phyloP scores from a whole-genome alignment of 768 basidiomycete genomes.

The Roridomyces roridus region DNA sequence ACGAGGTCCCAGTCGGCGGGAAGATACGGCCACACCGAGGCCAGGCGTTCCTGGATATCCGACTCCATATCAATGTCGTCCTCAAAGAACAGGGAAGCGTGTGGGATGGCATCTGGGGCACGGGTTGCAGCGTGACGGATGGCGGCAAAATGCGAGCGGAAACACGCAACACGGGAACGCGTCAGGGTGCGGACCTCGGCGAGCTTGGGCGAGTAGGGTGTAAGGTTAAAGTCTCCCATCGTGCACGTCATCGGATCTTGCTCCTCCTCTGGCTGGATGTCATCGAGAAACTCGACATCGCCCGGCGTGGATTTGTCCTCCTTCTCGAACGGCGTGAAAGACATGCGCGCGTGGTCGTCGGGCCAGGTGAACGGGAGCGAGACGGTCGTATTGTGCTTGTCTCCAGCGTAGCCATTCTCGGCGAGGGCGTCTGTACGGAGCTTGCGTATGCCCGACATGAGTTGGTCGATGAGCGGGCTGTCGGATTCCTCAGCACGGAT shows the following conservation, averaged over 20 bases:
- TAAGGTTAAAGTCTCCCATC: conserved; percentile 43
- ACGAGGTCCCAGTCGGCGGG: conserved; percentile 76
- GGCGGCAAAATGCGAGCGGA: conserved; percentile 68
- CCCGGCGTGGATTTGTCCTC: background rate
- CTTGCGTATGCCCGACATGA: no score
- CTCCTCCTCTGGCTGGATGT: background rate
- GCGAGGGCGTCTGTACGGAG: no score
- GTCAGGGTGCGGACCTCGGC: conserved; percentile 61
- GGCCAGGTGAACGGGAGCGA: conserved; percentile 44
- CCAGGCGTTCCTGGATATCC: conserved; percentile 52
- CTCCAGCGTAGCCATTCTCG: no score
- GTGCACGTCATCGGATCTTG: conserved; percentile 48
- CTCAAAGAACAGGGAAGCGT: conserved; percentile 66
- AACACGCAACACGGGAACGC: conserved; percentile 68
- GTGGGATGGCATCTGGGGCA: conserved; percentile 29
- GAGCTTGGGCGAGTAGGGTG: conserved; percentile 39
- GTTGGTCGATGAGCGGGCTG: no score
- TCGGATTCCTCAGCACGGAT: no score
- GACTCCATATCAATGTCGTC: conserved; percentile 83
- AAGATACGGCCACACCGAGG: conserved; percentile 52
- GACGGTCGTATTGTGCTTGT: conserved; percentile 2
- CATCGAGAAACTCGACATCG: background rate
- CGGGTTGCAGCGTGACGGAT: conserved; percentile 40
- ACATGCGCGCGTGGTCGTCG: conserved; percentile 18
- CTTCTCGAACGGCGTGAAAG: background rate